These are phyloP conservation scores for Cavenderia fasciculata DNA, from an alignment of 78 protist species.

Conservation along the genomic window DNA sequence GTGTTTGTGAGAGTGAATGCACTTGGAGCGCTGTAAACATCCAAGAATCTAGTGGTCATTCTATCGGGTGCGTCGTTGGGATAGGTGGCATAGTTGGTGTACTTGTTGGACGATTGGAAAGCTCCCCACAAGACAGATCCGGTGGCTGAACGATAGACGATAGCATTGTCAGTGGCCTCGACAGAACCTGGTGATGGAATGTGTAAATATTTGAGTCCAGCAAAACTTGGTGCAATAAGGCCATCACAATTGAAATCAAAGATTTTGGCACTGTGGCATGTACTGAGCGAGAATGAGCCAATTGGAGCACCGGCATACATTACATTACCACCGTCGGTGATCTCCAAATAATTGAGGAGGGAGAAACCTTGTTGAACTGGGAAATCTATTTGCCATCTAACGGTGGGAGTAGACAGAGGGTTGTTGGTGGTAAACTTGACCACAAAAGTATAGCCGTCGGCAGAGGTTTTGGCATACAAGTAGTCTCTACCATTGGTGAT, in stretches of 20 bases:
- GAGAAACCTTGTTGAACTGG: too few species aligned
- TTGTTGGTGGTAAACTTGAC: too few species aligned
- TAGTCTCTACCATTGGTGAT: conserved; percentile 10
- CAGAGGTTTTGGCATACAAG: too few species aligned
- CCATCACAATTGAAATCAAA: too few species aligned
- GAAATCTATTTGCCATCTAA: too few species aligned
- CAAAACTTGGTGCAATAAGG: not conserved
- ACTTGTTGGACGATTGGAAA: not conserved
- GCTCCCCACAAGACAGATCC: not conserved
- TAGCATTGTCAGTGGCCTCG: not conserved
- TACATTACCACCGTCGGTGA: too few species aligned
- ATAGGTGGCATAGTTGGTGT: not conserved
- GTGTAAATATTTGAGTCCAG: not conserved
- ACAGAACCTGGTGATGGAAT: not conserved
- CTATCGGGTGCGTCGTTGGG: not conserved
- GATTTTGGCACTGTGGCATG: too few species aligned
- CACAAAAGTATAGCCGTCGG: too few species aligned
- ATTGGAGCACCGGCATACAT: too few species aligned
- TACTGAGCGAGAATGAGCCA: too few species aligned
- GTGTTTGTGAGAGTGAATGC: not conserved
- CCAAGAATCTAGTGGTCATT: not conserved
- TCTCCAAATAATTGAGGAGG: too few species aligned
- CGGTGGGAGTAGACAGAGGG: too few species aligned
- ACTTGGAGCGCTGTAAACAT: not conserved
- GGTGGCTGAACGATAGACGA: not conserved